A percentile compares a stretch with the other conserved stretches of the same genome.
These are phyloP conservation scores for Amanita polypyramis DNA, from an alignment of 768 basidiomycete species.

Conservation along the genomic window DNA sequence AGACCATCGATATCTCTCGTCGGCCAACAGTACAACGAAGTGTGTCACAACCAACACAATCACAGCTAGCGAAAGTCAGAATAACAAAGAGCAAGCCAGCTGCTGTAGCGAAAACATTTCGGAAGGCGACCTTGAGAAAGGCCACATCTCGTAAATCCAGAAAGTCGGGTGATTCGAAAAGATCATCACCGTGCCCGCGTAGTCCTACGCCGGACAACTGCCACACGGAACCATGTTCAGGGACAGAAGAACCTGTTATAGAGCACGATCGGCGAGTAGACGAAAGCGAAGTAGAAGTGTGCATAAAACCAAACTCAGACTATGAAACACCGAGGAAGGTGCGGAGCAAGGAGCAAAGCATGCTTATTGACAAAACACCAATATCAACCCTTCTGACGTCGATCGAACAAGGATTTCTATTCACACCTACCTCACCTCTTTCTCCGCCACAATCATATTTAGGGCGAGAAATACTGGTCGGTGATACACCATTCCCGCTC, in stretches of 20 bases:
- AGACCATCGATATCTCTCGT: constrained; percentile 3
- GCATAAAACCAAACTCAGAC: not conserved
- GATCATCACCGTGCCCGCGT: not conserved
- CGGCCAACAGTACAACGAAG: constrained; percentile 6
- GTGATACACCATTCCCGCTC: not conserved
- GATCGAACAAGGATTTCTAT: constrained; percentile 60
- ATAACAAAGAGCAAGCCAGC: not conserved
- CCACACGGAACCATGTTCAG: not conserved
- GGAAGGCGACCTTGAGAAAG: not conserved
- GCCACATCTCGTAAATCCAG: not conserved
- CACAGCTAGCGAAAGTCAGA: constrained; percentile 14
- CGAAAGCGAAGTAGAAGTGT: not conserved
- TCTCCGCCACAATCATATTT: constrained; percentile 43
- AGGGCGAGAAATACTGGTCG: not conserved
- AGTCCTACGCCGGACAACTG: not conserved
- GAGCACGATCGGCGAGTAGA: not conserved
- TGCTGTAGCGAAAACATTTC: not conserved
- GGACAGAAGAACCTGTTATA: not conserved
- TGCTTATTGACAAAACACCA: constrained; percentile 34
- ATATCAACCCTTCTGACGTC: constrained; percentile 54
- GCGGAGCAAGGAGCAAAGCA: not conserved
- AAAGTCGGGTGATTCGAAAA: not conserved
- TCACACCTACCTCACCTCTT: constrained; percentile 51
- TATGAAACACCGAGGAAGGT: constrained; percentile 2
- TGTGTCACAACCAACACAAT: constrained; percentile 18